phyloP scores from a whole-genome alignment of 2,329 filamentous ascomycete genomes.

The Bipolaris cookei region DNA sequence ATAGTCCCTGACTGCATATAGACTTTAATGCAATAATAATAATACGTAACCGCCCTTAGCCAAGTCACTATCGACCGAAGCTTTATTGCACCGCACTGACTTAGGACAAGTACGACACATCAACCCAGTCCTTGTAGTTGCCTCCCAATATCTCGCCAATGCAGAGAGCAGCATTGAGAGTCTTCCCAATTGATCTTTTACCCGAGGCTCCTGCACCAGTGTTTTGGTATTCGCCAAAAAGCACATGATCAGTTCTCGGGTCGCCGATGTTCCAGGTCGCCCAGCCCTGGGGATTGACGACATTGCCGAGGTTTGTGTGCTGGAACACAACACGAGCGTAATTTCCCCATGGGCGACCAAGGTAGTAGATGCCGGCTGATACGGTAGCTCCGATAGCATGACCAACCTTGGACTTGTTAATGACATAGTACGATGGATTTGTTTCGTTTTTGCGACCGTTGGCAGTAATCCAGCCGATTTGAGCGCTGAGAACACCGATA shows the following conservation, averaged over 20 bases:
- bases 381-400: slow-evolving; percentile 51
- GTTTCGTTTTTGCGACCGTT: slow-evolving; percentile 41
- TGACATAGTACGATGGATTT: slow-evolving; percentile 59
- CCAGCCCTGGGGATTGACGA: slow-evolving; percentile 68
- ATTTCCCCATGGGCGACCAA: slow-evolving; percentile 61
- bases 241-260: slow-evolving; percentile 59
- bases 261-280: slow-evolving; percentile 59
- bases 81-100: not conserved
- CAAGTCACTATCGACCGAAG: no score
- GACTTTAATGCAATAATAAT: no score
- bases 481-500: slow-evolving; percentile 55
- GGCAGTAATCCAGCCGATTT: slow-evolving; percentile 51
- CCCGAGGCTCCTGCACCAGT: slow-evolving; percentile 63
- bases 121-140: slow-evolving; percentile 41
- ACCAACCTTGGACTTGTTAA: slow-evolving; percentile 60
- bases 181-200: slow-evolving; percentile 59
- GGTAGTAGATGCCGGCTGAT: slow-evolving; percentile 52
- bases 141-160: slow-evolving; percentile 57
- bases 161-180: slow-evolving; percentile 49
- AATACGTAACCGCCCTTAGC: not conserved
- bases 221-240: slow-evolving; percentile 66
- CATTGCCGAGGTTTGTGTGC: slow-evolving; percentile 57
- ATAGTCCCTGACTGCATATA: no score
- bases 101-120: slow-evolving; percentile 39
- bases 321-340: slow-evolving; percentile 62